These are phyloP conservation scores for Acmispon strigosus DNA, from an alignment of 306 rosid species.

Conservation along the genomic window DNA sequence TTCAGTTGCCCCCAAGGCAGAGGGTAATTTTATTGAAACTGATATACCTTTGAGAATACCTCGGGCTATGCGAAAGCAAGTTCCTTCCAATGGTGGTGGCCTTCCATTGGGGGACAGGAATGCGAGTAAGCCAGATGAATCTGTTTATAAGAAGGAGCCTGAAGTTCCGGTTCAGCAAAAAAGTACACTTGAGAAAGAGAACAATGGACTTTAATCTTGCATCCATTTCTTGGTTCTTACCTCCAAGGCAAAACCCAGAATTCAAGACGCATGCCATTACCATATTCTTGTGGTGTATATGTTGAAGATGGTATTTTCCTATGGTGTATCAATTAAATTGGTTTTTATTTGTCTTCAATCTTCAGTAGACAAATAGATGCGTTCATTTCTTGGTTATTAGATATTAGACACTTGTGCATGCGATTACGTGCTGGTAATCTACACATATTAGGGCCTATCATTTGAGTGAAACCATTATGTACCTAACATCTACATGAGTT, in stretches of 20 bases:
- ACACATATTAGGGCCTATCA: not conserved
- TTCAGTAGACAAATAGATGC: not conserved
- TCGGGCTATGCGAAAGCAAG: conserved; percentile 68
- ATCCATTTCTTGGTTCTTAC: not conserved
- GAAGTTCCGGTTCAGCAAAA: conserved; percentile 38
- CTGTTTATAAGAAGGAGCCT: conserved; percentile 40
- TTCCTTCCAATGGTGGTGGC: conserved; percentile 33
- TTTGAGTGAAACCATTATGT: not conserved
- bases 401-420: not conserved
- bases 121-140: conserved; percentile 47
- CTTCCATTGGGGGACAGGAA: conserved; percentile 67
- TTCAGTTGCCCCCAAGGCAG: conserved; percentile 27
- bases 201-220: conserved; percentile 40
- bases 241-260: not conserved
- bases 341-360: conserved; percentile 1
- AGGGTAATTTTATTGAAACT: conserved; percentile 22
- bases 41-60: conserved; percentile 63
- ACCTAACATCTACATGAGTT: not conserved
- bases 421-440: not conserved
- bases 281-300: conserved; percentile 26
- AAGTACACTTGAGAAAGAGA: conserved; percentile 71
- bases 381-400: not conserved
- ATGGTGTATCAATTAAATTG: not conserved
- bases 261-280: not conserved
- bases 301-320: not conserved